phyloP scores from a whole-genome alignment of 257 asterid species.

The Gentiana dahurica region DNA sequence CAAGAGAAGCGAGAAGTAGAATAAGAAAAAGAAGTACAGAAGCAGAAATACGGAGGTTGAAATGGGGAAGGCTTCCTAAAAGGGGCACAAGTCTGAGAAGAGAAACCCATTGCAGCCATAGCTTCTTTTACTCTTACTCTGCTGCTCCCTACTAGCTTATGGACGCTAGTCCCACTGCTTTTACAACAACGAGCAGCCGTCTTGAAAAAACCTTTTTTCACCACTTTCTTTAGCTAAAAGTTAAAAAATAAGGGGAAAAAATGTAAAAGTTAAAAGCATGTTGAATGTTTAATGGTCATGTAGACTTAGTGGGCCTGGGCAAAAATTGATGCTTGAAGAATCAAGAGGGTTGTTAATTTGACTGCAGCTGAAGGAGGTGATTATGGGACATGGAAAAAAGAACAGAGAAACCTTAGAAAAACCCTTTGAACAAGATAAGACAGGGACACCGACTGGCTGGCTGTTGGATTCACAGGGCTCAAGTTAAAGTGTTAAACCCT shows the following conservation, averaged over 20 bases:
- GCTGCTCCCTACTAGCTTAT: slow-evolving; percentile 36
- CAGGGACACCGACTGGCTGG: too few species aligned
- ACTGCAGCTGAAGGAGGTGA: slow-evolving; percentile 5
- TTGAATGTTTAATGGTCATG: too few species aligned
- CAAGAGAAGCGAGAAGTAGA: slow-evolving; percentile 30
- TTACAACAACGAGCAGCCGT: slow-evolving; percentile 53
- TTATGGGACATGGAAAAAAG: neutral
- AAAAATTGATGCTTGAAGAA: slow-evolving; percentile 4
- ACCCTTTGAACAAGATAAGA: too few species aligned
- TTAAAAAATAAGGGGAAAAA: too few species aligned
- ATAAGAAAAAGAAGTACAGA: slow-evolving; percentile 27
- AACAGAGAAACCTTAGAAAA: too few species aligned
- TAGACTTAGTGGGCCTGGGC: slow-evolving; percentile 1
- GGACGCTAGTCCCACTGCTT: slow-evolving; percentile 37
- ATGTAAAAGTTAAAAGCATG: too few species aligned
- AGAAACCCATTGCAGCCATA: slow-evolving; percentile 76
- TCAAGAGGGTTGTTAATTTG: slow-evolving; percentile 17
- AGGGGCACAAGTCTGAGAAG: slow-evolving; percentile 37
- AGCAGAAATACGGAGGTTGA: slow-evolving; percentile 42
- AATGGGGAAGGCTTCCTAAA: slow-evolving; percentile 37
- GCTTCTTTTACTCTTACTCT: slow-evolving; percentile 41
- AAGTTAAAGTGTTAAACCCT: too few species aligned
- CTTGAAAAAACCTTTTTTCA: slow-evolving; percentile 25
- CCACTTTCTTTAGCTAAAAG: too few species aligned
- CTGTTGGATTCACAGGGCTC: too few species aligned